Conservation (phyloP, 352 stramenopile genomes). For the Globisporangium polare region DNA sequence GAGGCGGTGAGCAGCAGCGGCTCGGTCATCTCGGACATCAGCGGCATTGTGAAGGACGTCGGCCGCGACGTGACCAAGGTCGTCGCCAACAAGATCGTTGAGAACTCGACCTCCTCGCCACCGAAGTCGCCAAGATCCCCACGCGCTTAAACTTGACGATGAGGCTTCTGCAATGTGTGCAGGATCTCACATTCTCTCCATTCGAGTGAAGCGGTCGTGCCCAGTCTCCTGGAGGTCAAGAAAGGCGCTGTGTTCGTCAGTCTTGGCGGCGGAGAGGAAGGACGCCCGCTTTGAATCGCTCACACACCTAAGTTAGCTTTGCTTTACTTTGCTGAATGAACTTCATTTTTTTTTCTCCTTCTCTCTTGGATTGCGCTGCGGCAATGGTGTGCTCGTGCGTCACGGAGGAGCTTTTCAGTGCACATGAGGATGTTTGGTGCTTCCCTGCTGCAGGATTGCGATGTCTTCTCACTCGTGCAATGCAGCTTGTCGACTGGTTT, state of each 20-base stretch:
- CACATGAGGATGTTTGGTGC: conserved; percentile 1
- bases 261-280: neutral
- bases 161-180: conserved; percentile 9
- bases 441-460: neutral
- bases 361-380: conserved; percentile 4
- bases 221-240: neutral
- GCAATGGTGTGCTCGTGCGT: neutral
- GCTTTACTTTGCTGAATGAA: conserved; percentile 40
- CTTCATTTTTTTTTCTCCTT: conserved; percentile 3
- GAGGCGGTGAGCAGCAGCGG: conserved; percentile 72
- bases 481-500: neutral
- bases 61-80: conserved; percentile 71
- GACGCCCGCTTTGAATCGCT: conserved; percentile 4
- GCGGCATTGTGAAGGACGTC: conserved; percentile 68
- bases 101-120: conserved; percentile 33
- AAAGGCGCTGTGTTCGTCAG: neutral
- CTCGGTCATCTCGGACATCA: conserved; percentile 78
- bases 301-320: conserved; percentile 38
- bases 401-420: conserved; percentile 1
- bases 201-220: neutral
- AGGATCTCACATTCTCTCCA: conserved; percentile 3
- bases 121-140: conserved; percentile 21
- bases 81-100: conserved; percentile 72
- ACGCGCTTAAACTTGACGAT: conserved; percentile 7
- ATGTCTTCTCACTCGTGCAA: neutral